A percentile compares a stretch with the other conserved stretches of the same genome.
Conservation (phyloP, 345 rosid genomes). For the Cardamine resedifolia region DNA sequence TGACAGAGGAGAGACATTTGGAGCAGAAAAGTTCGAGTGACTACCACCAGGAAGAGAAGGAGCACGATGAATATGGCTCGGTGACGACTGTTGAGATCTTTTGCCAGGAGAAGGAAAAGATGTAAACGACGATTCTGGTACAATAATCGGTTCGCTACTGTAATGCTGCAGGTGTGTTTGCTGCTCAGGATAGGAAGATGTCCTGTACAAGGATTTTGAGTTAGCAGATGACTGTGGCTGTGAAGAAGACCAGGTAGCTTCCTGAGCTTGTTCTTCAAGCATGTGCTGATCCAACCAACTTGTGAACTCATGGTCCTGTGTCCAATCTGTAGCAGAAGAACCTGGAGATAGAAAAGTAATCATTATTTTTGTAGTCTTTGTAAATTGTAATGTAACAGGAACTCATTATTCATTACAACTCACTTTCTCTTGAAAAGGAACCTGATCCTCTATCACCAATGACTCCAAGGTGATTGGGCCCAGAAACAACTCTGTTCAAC, state of each 20-base stretch:
- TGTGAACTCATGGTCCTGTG: slow-evolving; percentile 72
- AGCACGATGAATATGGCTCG: slow-evolving; percentile 55
- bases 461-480: slow-evolving; percentile 90
- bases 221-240: slow-evolving; percentile 58
- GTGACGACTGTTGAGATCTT: slow-evolving; percentile 58
- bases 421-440: slow-evolving; percentile 97
- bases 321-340: slow-evolving; percentile 88
- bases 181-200: slow-evolving; percentile 86
- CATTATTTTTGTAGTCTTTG: not conserved
- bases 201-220: slow-evolving; percentile 68
- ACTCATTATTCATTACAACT: slow-evolving; percentile 35
- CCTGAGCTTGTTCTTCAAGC: slow-evolving; percentile 61
- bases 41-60: slow-evolving; percentile 52
- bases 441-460: slow-evolving; percentile 96
- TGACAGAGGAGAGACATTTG: slow-evolving; percentile 61
- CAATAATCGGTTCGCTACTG: slow-evolving; percentile 62
- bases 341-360: slow-evolving; percentile 51
- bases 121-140: slow-evolving; percentile 67
- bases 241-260: slow-evolving; percentile 77
- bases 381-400: not conserved
- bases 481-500: slow-evolving; percentile 92
- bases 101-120: slow-evolving; percentile 87
- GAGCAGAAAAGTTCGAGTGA: slow-evolving; percentile 56
- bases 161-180: slow-evolving; percentile 65
- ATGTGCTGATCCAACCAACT: slow-evolving; percentile 74